These are phyloP conservation scores for carrot (Daucus carota) DNA, from an alignment of 129 eudicot species.

Conservation along the genomic window DH1_v3.0 NC_030389.2:42498501-42499000, in stretches of 20 bases:
- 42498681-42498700: neutral
- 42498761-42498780: neutral
- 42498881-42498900: conserved; percentile 50
- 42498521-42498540: neutral
- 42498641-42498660: neutral
- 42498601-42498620: neutral
- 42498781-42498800: neutral
- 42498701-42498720: neutral
- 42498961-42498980: conserved; percentile 3
- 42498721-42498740: neutral
- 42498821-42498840: neutral
- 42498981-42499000: neutral
- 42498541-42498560: too few species aligned
- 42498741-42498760: neutral
- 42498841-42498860: neutral
- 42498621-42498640: neutral
- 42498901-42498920: conserved; percentile 33
- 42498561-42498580: too few species aligned
- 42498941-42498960: conserved; percentile 58
- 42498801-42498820: neutral
- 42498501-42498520: neutral
- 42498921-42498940: conserved; percentile 75
- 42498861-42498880: conserved; percentile 76
- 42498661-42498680: neutral
- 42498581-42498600: neutral